Percentiles rank a stretch among this genome's conserved stretches.
These are phyloP conservation scores for Cadophora sp. DNA, from an alignment of 2,329 filamentous ascomycete genomes.

Conservation along the genomic window DNA sequence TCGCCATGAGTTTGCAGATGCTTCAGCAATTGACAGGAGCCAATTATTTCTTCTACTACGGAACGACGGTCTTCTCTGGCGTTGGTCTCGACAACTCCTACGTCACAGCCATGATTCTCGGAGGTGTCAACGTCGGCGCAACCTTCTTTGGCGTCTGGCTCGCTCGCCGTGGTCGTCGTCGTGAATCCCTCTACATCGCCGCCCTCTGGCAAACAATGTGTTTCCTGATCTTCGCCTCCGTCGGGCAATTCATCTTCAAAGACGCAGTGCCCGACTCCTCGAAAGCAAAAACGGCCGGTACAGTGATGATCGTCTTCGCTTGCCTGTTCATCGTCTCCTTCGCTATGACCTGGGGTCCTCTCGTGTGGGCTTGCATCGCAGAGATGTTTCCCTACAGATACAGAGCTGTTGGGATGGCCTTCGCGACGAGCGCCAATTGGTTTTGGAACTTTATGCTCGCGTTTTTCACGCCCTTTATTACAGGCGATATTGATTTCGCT, in stretches of 20 bases:
- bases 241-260: conserved; percentile 59
- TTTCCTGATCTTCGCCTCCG: conserved; percentile 63
- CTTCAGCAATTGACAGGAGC: conserved; percentile 73
- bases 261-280: conserved; percentile 59
- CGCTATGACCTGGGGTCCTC: conserved; percentile 72
- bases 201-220: conserved; percentile 74
- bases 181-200: conserved; percentile 69
- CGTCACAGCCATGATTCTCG: conserved; percentile 71
- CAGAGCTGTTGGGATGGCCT: conserved; percentile 64
- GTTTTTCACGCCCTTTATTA: conserved; percentile 85
- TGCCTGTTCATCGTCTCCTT: conserved; percentile 79
- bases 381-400: conserved; percentile 72
- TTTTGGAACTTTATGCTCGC: conserved; percentile 76
- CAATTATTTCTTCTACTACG: conserved; percentile 70
- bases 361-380: conserved; percentile 71
- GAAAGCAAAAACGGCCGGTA: conserved; percentile 60
- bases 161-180: conserved; percentile 72
- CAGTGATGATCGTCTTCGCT: conserved; percentile 74
- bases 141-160: conserved; percentile 64
- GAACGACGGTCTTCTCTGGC: conserved; percentile 70
- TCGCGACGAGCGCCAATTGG: conserved; percentile 69
- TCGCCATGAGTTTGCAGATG: conserved; percentile 69
- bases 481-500: conserved; percentile 70
- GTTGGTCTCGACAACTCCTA: conserved; percentile 72
- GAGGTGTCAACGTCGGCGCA: conserved; percentile 69